Percentiles rank a stretch among this genome's conserved stretches.
Conservation (phyloP, 2,329 filamentous ascomycete species). For the Colletotrichum australisinense region DNA sequence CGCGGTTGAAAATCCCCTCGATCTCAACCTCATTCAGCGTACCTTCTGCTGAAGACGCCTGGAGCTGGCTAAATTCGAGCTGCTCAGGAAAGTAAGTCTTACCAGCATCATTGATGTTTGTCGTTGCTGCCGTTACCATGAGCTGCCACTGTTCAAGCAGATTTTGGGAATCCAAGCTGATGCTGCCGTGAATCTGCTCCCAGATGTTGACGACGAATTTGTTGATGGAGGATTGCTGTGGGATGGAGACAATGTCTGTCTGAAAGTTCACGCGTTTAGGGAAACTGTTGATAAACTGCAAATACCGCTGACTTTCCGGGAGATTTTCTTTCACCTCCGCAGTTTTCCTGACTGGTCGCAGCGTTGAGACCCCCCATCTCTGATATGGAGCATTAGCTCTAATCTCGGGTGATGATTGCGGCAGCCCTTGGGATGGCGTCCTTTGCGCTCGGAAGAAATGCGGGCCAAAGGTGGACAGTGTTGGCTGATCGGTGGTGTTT, state of each 20-base stretch:
- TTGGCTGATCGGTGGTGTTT: neutral
- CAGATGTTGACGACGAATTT: constrained; percentile 47
- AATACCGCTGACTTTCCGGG: constrained; percentile 31
- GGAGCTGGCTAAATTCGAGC: constrained; percentile 21
- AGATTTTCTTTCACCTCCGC: constrained; percentile 20
- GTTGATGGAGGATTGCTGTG: constrained; percentile 38
- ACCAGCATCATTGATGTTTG: constrained; percentile 33
- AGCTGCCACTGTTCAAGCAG: constrained; percentile 42
- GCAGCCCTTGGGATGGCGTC: constrained; percentile 1
- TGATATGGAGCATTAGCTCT: neutral
- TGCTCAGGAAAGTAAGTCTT: constrained; percentile 29
- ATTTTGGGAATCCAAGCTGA: constrained; percentile 42
- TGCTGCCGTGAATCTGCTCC: constrained; percentile 46
- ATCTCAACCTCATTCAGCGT: constrained; percentile 16
- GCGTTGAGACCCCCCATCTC: constrained; percentile 16
- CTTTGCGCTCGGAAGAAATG: constrained; percentile 13
- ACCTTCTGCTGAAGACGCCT: constrained; percentile 27
- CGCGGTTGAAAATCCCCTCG: constrained; percentile 43
- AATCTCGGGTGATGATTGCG: neutral
- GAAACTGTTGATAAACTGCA: constrained; percentile 37
- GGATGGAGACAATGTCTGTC: constrained; percentile 16
- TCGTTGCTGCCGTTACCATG: constrained; percentile 34
- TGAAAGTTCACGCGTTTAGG: constrained; percentile 34
- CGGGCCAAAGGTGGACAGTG: neutral
- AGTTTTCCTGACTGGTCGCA: constrained; percentile 16